These are phyloP conservation scores for Eucalyptus curtisii DNA, from an alignment of 345 rosid genomes.

Conservation along the genomic window DNA sequence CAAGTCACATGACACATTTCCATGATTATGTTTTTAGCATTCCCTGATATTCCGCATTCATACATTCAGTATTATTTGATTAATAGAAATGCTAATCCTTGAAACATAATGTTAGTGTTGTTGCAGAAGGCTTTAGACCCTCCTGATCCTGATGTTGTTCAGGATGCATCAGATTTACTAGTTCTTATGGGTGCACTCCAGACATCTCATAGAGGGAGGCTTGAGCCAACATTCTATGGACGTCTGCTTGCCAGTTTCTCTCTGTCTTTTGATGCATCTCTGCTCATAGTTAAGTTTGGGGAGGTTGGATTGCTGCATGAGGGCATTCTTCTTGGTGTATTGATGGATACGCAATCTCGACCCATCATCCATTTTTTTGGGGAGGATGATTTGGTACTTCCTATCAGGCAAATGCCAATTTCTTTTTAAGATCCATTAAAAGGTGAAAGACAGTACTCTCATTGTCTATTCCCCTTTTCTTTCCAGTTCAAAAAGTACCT, in stretches of 20 bases:
- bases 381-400: conserved; percentile 52
- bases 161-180: conserved; percentile 60
- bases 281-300: conserved; percentile 73
- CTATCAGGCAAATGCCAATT: background rate
- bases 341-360: conserved; percentile 68
- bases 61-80: background rate
- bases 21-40: background rate
- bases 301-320: conserved; percentile 70
- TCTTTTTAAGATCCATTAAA: background rate
- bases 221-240: conserved; percentile 88
- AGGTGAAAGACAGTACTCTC: background rate
- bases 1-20: background rate
- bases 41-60: background rate
- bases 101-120: conserved; percentile 32
- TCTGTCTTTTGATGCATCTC: conserved; percentile 71
- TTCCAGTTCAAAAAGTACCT: conserved; percentile 51
- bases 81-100: background rate
- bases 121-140: conserved; percentile 86
- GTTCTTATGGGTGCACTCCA: conserved; percentile 41
- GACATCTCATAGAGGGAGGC: conserved; percentile 49
- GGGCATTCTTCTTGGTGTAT: conserved; percentile 76
- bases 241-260: conserved; percentile 74
- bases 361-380: conserved; percentile 80
- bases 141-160: conserved; percentile 56
- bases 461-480: background rate